Evolutionary conservation across 2,329 filamentous ascomycete species (phyloP), one percentile per base, ranked within the genome.

Genomic region (Lasiodiplodia citricola): DNA sequence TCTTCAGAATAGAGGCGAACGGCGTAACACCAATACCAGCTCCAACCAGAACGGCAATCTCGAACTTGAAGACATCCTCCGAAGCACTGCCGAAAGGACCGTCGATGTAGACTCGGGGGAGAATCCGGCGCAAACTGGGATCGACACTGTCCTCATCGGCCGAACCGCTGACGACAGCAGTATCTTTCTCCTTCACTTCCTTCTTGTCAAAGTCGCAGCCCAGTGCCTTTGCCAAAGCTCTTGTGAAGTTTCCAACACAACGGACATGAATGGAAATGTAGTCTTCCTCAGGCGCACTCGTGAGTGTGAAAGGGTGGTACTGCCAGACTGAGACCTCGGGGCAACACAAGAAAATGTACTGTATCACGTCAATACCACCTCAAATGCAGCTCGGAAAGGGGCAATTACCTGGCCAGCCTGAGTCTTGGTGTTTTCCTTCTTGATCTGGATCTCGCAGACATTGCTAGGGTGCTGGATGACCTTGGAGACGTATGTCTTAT

Each of bases 361-460:
- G 63, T 13, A 23, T 13, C 13, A 37, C n/a, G 35, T 68, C 18
- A 63, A 47, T 21, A 16, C 4, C 7, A 13, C 10, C 7, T 18
- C 6, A 38, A 11, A 16, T 11, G 1, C 2, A 63, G 10, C n/a
- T 8, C 10, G 23, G 2, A 75, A 93, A 92, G 6, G 21, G 13
- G 1, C 7, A 21, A 11, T 50, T 31, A 68, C 66, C 57, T 68
- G 66, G 63, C 93, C 93, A 23, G 92, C 91, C 65, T 87, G 86
- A 3, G 92, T 93, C 84, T 91, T 93, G 55, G 92, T 94, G 81
- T 93, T 84, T 77, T 94, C 92, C 81, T 96, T 96, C 85, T 95
- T 94, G 83, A 96, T 94, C 82, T 96, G 93, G 70, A 96, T 94
- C 81, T 96, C 93, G 78, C 92, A 92, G 21, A 96, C 93, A 75